Percentiles rank a stretch among this genome's conserved stretches.
These are phyloP conservation scores for Ilex aquifolium DNA, from an alignment of 257 asterid species.

Conservation along the genomic window DNA sequence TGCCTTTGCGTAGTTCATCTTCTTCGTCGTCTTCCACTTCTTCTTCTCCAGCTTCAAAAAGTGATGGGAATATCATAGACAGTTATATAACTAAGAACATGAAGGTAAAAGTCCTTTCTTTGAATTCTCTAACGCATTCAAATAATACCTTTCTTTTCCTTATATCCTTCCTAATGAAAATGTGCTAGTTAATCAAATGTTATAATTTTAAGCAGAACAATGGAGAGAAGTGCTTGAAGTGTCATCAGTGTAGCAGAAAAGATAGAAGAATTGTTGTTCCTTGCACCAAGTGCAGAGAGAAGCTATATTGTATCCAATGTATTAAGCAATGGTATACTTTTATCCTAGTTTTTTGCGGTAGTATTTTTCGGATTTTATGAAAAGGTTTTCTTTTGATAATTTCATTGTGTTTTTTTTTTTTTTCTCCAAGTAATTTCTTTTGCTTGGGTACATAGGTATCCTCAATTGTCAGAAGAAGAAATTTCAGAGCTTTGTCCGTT, in stretches of 20 bases:
- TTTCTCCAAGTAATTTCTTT: neutral
- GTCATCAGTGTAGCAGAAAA: neutral
- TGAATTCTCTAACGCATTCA: neutral
- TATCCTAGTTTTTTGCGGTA: neutral
- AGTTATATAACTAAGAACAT: neutral
- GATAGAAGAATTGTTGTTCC: constrained; percentile 3
- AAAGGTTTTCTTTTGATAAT: neutral
- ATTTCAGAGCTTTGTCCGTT: constrained; percentile 63
- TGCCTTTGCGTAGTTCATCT: neutral
- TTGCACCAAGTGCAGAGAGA: constrained; percentile 1
- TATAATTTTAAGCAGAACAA: neutral
- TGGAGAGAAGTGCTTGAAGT: neutral
- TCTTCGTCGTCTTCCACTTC: neutral
- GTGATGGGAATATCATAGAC: neutral
- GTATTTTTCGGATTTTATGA: too few relatives aligned
- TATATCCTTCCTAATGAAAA: neutral
- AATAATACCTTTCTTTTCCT: too few relatives aligned
- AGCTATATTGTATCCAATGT: constrained; percentile 1
- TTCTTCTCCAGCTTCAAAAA: neutral
- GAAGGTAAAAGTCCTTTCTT: neutral
- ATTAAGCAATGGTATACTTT: neutral
- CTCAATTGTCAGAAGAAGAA: constrained; percentile 44
- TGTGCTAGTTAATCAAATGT: neutral
- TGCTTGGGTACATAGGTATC: neutral
- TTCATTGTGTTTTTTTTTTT: neutral